Conservation (phyloP, 73 alveolate genomes). For the Uronychia setigera region DNA sequence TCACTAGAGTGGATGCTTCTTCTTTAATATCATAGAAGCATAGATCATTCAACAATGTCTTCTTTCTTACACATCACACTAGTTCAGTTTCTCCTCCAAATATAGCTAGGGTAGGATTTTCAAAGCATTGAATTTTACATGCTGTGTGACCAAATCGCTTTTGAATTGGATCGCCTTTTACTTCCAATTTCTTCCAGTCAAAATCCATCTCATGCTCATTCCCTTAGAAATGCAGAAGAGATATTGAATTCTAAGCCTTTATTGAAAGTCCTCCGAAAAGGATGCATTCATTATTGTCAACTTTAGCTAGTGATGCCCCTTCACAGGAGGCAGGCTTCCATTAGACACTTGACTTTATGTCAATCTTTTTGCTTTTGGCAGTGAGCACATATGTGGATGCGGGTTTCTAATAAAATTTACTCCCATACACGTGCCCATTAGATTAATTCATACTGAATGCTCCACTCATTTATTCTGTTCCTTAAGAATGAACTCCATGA, state of each 20-base stretch:
- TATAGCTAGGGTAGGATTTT: neutral
- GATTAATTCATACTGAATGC: too few relatives aligned
- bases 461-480: neutral
- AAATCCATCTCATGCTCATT: neutral
- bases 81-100: slow-evolving; percentile 1
- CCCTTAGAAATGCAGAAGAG: neutral
- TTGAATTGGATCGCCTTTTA: neutral
- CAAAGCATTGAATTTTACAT: neutral
- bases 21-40: neutral
- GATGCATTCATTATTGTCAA: neutral
- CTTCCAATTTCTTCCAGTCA: neutral
- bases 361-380: neutral
- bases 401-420: too few relatives aligned
- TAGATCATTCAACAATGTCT: neutral
- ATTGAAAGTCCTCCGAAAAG: neutral
- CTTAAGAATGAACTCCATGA: neutral
- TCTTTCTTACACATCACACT: neutral
- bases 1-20: neutral
- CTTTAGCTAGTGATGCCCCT: neutral
- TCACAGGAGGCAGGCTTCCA: neutral
- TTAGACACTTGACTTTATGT: neutral
- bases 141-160: neutral
- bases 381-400: neutral
- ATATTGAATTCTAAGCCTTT: neutral
- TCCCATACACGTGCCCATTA: too few relatives aligned